These are phyloP conservation scores for Boletus coccyginus DNA, from an alignment of 768 basidiomycete species.

Conservation along the genomic window DNA sequence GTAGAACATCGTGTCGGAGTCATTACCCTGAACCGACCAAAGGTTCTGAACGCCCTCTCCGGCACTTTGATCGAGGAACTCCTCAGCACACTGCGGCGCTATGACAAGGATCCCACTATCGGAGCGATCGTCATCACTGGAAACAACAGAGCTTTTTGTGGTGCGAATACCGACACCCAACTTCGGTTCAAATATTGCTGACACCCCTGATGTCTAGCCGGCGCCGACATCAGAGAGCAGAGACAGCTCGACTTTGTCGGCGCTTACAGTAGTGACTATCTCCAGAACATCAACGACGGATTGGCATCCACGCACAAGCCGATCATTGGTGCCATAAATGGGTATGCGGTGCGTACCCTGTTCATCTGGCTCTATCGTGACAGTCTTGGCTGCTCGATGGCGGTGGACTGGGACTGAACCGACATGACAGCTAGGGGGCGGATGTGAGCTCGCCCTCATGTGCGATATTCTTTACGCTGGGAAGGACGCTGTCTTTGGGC, in stretches of 20 bases:
- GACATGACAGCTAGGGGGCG: conserved; percentile 81
- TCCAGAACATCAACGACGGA: conserved; percentile 42
- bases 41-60: conserved; percentile 82
- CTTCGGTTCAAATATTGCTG: neutral
- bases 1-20: conserved; percentile 35
- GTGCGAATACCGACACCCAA: neutral
- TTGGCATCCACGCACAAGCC: conserved; percentile 71
- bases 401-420: neutral
- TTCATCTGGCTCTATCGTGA: neutral
- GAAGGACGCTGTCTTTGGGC: conserved; percentile 85
- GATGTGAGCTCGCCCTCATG: conserved; percentile 95
- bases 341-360: conserved; percentile 61
- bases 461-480: conserved; percentile 93
- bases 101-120: conserved; percentile 66
- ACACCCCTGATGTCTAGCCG: conserved; percentile 42
- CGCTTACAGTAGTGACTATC: conserved; percentile 45
- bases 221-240: conserved; percentile 99
- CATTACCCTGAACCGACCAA: conserved; percentile 84
- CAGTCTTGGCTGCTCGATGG: no score
- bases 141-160: conserved; percentile 72
- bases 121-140: conserved; percentile 92
- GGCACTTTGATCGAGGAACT: conserved; percentile 77
- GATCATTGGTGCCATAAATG: conserved; percentile 90
- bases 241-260: conserved; percentile 68
- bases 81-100: conserved; percentile 65